Base-by-base conservation (phyloP, 2,329 filamentous ascomycete genomes). In the Podosphaera aphanis region DNA sequence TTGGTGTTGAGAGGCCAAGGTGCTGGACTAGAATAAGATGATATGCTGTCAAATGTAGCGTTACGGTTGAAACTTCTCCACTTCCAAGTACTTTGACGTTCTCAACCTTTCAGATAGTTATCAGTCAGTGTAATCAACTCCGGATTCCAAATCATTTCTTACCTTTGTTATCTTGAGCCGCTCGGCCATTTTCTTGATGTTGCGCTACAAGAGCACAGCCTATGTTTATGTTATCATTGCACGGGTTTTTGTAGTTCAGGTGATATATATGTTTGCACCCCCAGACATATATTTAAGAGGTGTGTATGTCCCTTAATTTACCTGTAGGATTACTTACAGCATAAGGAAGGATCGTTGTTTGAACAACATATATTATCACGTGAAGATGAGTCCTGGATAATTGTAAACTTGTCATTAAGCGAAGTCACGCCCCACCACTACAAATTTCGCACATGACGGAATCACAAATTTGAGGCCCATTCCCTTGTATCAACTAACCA, bases 1-100 rank as follows among this genome's bases (percentile, higher is more conserved):
- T 51, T 43, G 51, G 61, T 56, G 45, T 56, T 27, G 48, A 35
- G 18, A 48, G 49, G 50, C 44, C 29, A 42, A 45, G 36, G 49
- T 59, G 44, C 35, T 62, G 59, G 33, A 62, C 47, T 51, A 52
- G 61, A 50, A 68, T 65, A 43, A 67, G 65, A 60, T 80, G 76
- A 59, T 73, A 75, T 56, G 74, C 67, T 50, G 73, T 74, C 47
- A 79, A 64, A 55, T 74, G 70, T 45, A 79, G 62, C 49, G 68
- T 72, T 50, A 73, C 73, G 20, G 62, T 63, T 27, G 69, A 69
- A 44, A 67, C 66, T 52, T 71, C 66, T 55, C 74, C 75, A 46
- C 68, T 67, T 52, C 68, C 68, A 51, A 72, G 67, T 55, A 72
- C 70, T 51, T 74, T 69, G 47, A 78, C 73, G 58, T 71, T 63